These are phyloP conservation scores for Talaromyces trachyspermus DNA, from an alignment of 495 filamentous ascomycete genomes.

Conservation along the genomic window DNA sequence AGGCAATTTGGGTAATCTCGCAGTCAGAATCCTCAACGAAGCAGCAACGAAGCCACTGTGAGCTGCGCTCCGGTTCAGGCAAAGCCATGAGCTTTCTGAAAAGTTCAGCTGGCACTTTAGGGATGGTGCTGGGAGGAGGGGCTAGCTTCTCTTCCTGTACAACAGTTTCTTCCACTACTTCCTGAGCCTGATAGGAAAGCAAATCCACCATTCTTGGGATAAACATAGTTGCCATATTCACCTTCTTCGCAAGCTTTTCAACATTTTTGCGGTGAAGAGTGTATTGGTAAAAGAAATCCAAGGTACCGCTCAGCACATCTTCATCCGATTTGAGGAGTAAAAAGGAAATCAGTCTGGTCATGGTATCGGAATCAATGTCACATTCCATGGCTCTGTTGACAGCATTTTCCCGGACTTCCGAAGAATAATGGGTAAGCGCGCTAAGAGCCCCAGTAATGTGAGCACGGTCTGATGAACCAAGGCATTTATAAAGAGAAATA, in stretches of 20 bases:
- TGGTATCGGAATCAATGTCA: no score
- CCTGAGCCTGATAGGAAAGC: conserved; percentile 56
- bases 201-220: conserved; percentile 71
- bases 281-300: conserved; percentile 95
- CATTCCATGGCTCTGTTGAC: conserved; percentile 60
- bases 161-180: conserved; percentile 32
- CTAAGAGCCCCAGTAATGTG: conserved; percentile 77
- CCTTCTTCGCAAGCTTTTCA: conserved; percentile 52
- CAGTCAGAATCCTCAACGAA: conserved; percentile 77
- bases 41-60: conserved; percentile 61
- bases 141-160: conserved; percentile 40
- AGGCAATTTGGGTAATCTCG: conserved; percentile 88
- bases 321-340: conserved; percentile 78
- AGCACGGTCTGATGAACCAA: conserved; percentile 72
- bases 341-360: conserved; percentile 66
- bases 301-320: conserved; percentile 73
- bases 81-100: conserved; percentile 65
- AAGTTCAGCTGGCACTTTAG: conserved; percentile 64
- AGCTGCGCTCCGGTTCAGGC: conserved; percentile 82
- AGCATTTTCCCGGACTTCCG: conserved; percentile 65
- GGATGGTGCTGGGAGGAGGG: conserved; percentile 55
- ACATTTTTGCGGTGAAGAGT: conserved; percentile 83
- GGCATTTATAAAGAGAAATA: conserved; percentile 59
- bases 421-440: conserved; percentile 80
- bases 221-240: conserved; percentile 56